Conservation (phyloP, 225 moss, liverwort and hornwort species). For the Thuidium tamariscinum region DNA sequence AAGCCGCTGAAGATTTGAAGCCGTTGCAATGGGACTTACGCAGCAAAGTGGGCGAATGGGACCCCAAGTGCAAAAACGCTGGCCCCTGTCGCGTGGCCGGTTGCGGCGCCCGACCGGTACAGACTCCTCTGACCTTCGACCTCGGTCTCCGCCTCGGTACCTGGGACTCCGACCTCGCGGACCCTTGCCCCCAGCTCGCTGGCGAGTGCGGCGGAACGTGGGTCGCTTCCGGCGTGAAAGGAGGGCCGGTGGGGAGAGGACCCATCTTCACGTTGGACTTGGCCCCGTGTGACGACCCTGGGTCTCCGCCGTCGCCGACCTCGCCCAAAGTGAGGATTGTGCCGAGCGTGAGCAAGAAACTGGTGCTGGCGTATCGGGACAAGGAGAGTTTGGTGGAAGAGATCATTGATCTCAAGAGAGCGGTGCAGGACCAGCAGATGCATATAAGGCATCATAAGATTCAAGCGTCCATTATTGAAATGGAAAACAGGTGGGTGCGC, state of each 20-base stretch:
- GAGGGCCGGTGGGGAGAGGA: slow-evolving; percentile 28
- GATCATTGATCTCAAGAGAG: slow-evolving; percentile 74
- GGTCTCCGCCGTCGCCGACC: slow-evolving; percentile 24
- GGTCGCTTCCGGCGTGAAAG: slow-evolving; percentile 25
- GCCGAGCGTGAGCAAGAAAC: slow-evolving; percentile 72
- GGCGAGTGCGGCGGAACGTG: slow-evolving; percentile 53
- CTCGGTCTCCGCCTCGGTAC: slow-evolving; percentile 16
- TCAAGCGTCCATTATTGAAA: slow-evolving; percentile 78
- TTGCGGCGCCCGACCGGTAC: slow-evolving; percentile 7
- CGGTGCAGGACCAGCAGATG: slow-evolving; percentile 76
- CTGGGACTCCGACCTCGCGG: slow-evolving; percentile 39
- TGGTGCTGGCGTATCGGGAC: slow-evolving; percentile 69
- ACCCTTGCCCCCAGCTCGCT: slow-evolving; percentile 38
- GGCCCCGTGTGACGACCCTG: slow-evolving; percentile 29
- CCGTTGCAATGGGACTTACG: slow-evolving; percentile 36
- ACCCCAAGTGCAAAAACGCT: slow-evolving; percentile 36
- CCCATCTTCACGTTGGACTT: slow-evolving; percentile 44
- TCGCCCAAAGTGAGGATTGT: slow-evolving; percentile 67
- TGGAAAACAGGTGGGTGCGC: slow-evolving; percentile 65
- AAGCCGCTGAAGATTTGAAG: slow-evolving; percentile 16
- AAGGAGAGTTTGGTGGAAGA: slow-evolving; percentile 83
- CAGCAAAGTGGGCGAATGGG: slow-evolving; percentile 43
- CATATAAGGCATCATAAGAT: slow-evolving; percentile 86
- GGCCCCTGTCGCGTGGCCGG: slow-evolving; percentile 33
- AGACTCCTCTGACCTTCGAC: slow-evolving; percentile 33